Conservation (phyloP, 257 asterid species). For the Thymus mandschuricus region DNA sequence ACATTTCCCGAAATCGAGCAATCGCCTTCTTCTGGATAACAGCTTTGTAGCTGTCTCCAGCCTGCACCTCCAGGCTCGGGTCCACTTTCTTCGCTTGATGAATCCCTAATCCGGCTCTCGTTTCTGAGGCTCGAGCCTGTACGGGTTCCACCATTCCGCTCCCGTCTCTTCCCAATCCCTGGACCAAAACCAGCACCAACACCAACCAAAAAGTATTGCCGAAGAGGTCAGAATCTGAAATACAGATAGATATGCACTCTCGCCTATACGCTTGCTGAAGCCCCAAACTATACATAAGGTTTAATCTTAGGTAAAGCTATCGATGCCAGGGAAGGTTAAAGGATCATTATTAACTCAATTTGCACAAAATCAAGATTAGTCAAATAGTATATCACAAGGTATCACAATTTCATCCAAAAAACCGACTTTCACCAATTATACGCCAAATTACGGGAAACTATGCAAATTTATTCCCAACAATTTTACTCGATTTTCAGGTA, state of each 20-base stretch:
- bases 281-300: constrained; percentile 33
- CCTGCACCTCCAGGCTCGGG: constrained; percentile 85
- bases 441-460: too few relatives aligned
- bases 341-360: constrained; percentile 13
- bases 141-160: constrained; percentile 98
- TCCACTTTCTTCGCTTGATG: constrained; percentile 85
- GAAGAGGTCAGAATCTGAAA: constrained; percentile 44
- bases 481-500: too few relatives aligned
- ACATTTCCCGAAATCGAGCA: constrained; percentile 96
- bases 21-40: constrained; percentile 98
- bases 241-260: constrained; percentile 28
- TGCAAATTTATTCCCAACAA: too few relatives aligned
- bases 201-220: constrained; percentile 45
- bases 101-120: constrained; percentile 87
- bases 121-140: constrained; percentile 72
- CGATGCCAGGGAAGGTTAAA: not conserved
- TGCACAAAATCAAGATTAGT: not conserved
- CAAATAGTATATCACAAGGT: too few relatives aligned
- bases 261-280: constrained; percentile 30
- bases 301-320: not conserved
- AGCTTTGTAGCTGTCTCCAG: constrained; percentile 96
- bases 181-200: constrained; percentile 39
- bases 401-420: too few relatives aligned
- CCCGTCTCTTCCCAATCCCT: constrained; percentile 97
- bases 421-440: too few relatives aligned